Percentiles rank a stretch among this genome's conserved stretches.
Conservation (phyloP, 129 eudicot genomes). For the Apium graveolens region DNA sequence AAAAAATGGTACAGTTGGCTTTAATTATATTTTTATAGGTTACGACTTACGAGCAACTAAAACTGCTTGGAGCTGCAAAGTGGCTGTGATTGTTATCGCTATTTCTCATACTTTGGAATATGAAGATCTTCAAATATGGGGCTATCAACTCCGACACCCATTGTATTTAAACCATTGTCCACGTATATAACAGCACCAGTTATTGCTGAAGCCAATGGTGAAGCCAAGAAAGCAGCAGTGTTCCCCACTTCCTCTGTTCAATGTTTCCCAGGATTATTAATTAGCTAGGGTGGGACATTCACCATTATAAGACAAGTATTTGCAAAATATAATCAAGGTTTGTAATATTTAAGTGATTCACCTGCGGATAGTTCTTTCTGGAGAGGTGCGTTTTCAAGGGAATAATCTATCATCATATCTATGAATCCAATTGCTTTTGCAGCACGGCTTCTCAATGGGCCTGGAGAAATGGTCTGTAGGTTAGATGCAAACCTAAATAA, state of each 20-base stretch:
- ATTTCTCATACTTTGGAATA: conserved; percentile 52
- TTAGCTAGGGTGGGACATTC: neutral
- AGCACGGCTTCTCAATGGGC: too few relatives aligned
- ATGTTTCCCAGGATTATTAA: conserved; percentile 25
- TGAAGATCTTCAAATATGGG: conserved; percentile 59
- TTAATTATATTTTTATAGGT: too few relatives aligned
- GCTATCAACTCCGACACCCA: too few relatives aligned
- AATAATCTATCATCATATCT: conserved; percentile 89
- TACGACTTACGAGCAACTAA: too few relatives aligned
- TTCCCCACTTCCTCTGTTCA: too few relatives aligned
- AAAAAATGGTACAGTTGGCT: too few relatives aligned
- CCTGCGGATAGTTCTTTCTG: conserved; percentile 83
- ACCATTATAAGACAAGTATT: neutral
- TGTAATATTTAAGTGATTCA: conserved; percentile 8
- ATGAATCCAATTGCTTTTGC: too few relatives aligned
- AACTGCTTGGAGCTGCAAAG: neutral
- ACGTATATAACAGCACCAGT: conserved; percentile 84
- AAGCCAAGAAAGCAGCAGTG: conserved; percentile 90
- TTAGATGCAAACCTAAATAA: neutral
- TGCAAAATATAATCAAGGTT: neutral
- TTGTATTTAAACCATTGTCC: too few relatives aligned
- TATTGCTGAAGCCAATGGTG: conserved; percentile 91
- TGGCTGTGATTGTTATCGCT: conserved; percentile 5
- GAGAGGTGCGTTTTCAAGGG: conserved; percentile 67
- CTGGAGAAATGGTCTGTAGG: too few relatives aligned